These are phyloP conservation scores for Salmacisia buchloeana DNA, from an alignment of 1,284 basidiomycete genomes.

Conservation along the genomic window DNA sequence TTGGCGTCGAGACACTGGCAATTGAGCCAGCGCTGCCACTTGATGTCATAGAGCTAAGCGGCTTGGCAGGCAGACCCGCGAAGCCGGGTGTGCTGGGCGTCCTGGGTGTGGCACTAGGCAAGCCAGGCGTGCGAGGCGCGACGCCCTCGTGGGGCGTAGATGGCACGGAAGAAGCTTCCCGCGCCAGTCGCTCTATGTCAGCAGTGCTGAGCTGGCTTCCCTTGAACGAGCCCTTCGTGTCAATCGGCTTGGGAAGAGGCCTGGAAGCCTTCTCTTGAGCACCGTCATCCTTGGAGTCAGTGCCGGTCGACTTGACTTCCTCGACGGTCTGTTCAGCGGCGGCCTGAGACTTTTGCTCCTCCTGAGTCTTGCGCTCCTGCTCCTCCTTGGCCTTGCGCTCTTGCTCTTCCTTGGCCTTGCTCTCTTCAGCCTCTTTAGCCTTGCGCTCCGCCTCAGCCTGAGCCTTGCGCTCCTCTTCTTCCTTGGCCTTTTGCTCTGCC, in stretches of 20 bases:
- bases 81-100: constrained; percentile 44
- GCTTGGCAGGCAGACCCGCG: constrained; percentile 44
- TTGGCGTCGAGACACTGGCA: constrained; percentile 11
- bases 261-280: constrained; percentile 10
- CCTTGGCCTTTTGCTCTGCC: constrained; percentile 25
- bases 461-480: constrained; percentile 14
- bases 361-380: constrained; percentile 12
- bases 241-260: constrained; percentile 15
- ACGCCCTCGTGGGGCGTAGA: constrained; percentile 30
- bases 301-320: constrained; percentile 11
- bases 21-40: constrained; percentile 2
- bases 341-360: constrained; percentile 20
- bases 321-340: constrained; percentile 21
- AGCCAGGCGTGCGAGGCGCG: constrained; percentile 28
- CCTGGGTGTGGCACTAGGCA: constrained; percentile 32
- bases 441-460: constrained; percentile 21
- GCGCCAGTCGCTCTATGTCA: constrained; percentile 43
- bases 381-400: constrained; percentile 17
- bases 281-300: constrained; percentile 4
- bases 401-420: constrained; percentile 9
- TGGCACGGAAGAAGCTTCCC: constrained; percentile 43
- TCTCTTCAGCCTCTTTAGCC: constrained; percentile 15
- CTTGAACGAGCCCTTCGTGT: constrained; percentile 5
- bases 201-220: constrained; percentile 17
- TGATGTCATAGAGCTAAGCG: constrained; percentile 27